Evolutionary conservation across 352 stramenopile species (phyloP), one percentile per base, ranked within the genome.

Genomic region (Pythium dissotocum): DNA sequence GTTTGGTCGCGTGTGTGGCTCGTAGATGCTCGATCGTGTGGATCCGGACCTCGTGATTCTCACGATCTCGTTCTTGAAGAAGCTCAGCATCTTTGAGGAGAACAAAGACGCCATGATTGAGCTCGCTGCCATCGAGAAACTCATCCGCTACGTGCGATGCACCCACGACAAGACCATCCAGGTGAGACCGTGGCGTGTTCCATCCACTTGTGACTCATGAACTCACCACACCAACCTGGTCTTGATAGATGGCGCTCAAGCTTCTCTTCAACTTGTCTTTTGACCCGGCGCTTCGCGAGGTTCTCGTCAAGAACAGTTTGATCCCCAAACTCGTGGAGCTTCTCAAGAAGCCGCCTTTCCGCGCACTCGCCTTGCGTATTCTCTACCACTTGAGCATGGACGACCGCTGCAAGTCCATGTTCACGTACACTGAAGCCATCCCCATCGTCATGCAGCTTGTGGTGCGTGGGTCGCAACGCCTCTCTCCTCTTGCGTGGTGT

Each of bases 241-340:
- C 9, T 56, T n/a, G 24, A 46, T 67, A 82, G 71, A 93, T 88
- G 69, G 77, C 86, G 38, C 76, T 94, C 21, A 94, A 95, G 59
- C 73, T 98, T 51, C 70, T 98, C 16, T 98, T 98, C 80, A 99
- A 99, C 65, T 67, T 99, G 55, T 98, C 91, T 12, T 99, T 98
- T 71, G 91, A 99, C 67, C 72, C 85, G 21, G 75, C 80, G 30
- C 77, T 96, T 21, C 82, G 89, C 8, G 90, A 96, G 70, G 71
- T 95, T 46, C 86, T 97, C 61, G 87, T 97, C 36, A 87, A 93
- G 48, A 87, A 90, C 76, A 92, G 87, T 24, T 76, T 98, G 9
- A 95, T 98, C 56, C 90, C 87, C 28, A 97, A 96, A 61, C 89
- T 99, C 30, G 89, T 98, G 28, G 84, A 97, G 55, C 71, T 98